phyloP scores from a whole-genome alignment of 257 asterid genomes.

The Solanum commersonii region DNA sequence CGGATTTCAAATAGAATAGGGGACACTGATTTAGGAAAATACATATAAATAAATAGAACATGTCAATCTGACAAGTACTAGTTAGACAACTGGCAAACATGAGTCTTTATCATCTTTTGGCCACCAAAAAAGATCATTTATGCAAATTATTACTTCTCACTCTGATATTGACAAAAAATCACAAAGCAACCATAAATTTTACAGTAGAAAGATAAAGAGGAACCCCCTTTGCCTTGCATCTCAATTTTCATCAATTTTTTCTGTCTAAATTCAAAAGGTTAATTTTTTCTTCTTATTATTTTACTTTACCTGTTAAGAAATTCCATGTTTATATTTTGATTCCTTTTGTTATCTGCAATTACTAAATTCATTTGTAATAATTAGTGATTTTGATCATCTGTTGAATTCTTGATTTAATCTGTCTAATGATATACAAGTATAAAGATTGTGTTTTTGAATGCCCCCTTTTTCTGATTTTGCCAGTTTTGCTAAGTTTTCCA shows the following conservation, averaged over 20 bases:
- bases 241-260: neutral
- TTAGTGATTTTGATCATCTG: neutral
- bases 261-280: neutral
- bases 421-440: neutral
- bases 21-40: too few species aligned
- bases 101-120: neutral
- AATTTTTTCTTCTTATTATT: neutral
- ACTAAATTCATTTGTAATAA: neutral
- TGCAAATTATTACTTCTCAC: neutral
- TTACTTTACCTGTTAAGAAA: neutral
- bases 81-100: neutral
- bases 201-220: neutral
- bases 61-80: neutral
- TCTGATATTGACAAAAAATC: neutral
- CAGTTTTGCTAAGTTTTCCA: neutral
- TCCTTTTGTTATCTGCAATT: neutral
- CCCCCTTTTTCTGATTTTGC: neutral
- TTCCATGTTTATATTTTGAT: neutral
- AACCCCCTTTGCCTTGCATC: neutral
- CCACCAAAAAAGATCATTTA: neutral
- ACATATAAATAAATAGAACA: too few species aligned
- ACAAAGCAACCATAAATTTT: neutral
- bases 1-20: fast-evolving
- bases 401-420: neutral
- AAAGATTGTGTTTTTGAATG: neutral